Base-by-base conservation (phyloP, 225 moss, liverwort and hornwort species). In the Polytrichum commune region DNA sequence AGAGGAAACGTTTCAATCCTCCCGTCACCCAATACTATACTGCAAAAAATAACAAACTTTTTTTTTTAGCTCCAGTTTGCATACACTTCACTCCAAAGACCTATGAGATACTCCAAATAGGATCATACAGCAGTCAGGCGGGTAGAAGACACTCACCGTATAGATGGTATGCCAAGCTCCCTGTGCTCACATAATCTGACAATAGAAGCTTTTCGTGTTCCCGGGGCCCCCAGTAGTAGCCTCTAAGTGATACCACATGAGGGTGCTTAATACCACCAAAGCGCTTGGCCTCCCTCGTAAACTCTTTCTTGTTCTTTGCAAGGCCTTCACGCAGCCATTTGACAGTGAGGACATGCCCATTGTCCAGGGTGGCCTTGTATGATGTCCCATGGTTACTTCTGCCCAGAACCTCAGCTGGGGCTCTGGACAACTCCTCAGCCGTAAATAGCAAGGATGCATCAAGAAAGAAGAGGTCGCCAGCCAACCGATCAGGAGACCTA, bases 301-400 rank as follows among this genome's bases (percentile, higher is more conserved):
- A 95, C 19, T 95, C 92, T 63, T 88, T 95, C 80, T 86, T 90
- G 69, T 78, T 82, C 72, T 90, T 89, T 18, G 86, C 90, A 32
- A 95, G 72, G 19, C 92, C 95, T 70, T 84, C 89, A 54, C 87
- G 87, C 25, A 95, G 89, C 95, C 95, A 95, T 76, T 95, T 95
- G 13, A 95, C 92, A 10, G 85, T 84, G 35, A 95, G 82, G 32
- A 89, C 77, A 67, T 89, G 90, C 60, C 89, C 87, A 30, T 75
- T 84, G 60, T 79, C 87, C 32, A 95, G 81, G 64, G 75, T 84
- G 60, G 90, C 95, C 73, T 84, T 95, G 65, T 90, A 95, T 5
- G 95, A 92, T 7, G 92, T 95, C 38, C 95, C 95, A 55, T 95
- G 92, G 56, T 90, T 95, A 76, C 95, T 95, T 75, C 92, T 82